Conservation (phyloP, 805 yeast genomes). For the Kodamaea kaohsiungensis region DNA sequence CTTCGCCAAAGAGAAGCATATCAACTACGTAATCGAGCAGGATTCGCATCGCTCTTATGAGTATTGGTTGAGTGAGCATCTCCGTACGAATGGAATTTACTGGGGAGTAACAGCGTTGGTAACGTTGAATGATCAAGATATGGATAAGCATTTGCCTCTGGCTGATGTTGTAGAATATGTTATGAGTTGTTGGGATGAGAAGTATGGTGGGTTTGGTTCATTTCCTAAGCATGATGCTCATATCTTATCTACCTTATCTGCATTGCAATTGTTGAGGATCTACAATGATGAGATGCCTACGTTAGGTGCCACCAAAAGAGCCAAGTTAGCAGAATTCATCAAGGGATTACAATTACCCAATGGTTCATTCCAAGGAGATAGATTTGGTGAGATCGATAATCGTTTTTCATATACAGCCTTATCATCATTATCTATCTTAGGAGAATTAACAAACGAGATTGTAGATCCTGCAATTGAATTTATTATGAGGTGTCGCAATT, state of each 20-base stretch:
- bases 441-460: conserved; percentile 53
- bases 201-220: conserved; percentile 83
- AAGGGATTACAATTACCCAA: conserved; percentile 48
- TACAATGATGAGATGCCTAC: conserved; percentile 55
- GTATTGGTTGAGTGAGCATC: conserved; percentile 89
- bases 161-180: conserved; percentile 70
- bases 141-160: conserved; percentile 55
- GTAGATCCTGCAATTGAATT: conserved; percentile 66
- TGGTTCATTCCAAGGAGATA: conserved; percentile 89
- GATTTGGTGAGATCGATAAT: conserved; percentile 90
- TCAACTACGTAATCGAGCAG: conserved; percentile 35
- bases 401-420: conserved; percentile 85
- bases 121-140: conserved; percentile 46
- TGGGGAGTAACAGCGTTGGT: conserved; percentile 90
- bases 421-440: conserved; percentile 70
- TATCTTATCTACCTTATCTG: conserved; percentile 80
- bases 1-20: conserved; percentile 29
- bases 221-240: conserved; percentile 91
- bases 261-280: conserved; percentile 73
- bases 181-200: conserved; percentile 57
- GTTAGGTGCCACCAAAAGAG: conserved; percentile 30
- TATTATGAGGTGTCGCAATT: conserved; percentile 73
- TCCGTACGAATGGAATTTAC: conserved; percentile 87
- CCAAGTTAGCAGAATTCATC: conserved; percentile 35
- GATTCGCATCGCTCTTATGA: conserved; percentile 56